Evolutionary conservation across 257 asterid genomes (phyloP), one percentile per base, ranked within the genome.

Genomic region (Galeopsis tetrahit): DNA sequence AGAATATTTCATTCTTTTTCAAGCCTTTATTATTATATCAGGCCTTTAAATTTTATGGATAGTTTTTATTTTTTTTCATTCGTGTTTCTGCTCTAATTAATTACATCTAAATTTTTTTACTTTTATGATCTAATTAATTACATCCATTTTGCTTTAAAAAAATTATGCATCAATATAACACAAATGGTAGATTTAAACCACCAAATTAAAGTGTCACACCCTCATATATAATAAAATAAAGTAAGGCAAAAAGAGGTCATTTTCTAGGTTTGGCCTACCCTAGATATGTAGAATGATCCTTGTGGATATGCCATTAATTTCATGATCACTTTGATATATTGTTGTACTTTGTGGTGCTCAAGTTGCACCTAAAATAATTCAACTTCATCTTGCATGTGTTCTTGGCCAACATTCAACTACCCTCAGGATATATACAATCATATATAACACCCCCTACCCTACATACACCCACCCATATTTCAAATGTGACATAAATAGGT

Each of bases 241-340:
- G 10, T 39, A 40, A 10, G 75, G 51, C 67, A 53, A 70, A 63
- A 42, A 6, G 2, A 38, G 42, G 73, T 72, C 77, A 67, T 55
- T 65, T 66, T 66, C 75, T 53, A 57, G 76, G 64, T 69, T 64
- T 39, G 52, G 40, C 14, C 57, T 60, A 13, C 15, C 15, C 14
- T 53, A 31, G 66, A 67, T 67, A 42, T 42, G 39, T 46, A 69
- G 82, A 69, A 79, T 79, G 53, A 71, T 57, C 49, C 77, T 34
- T 14, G 34, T 53, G 83, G 73, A 77, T 75, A 78, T 80, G 77
- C 78, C 58, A 57, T 60, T 58, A 21, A 21, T 56, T 53, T 34
- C 60, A 53, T 1, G 7, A 6, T 17, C 71, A 46, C 67, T 71
- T 36, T 62, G 6, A 69, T 31, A 44, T 61, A 74, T 58, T 6